A percentile compares a stretch with the other conserved stretches of the same genome.
phyloP scores from a whole-genome alignment of 495 filamentous ascomycete species.

The Lindgomyces ingoldianus region DNA sequence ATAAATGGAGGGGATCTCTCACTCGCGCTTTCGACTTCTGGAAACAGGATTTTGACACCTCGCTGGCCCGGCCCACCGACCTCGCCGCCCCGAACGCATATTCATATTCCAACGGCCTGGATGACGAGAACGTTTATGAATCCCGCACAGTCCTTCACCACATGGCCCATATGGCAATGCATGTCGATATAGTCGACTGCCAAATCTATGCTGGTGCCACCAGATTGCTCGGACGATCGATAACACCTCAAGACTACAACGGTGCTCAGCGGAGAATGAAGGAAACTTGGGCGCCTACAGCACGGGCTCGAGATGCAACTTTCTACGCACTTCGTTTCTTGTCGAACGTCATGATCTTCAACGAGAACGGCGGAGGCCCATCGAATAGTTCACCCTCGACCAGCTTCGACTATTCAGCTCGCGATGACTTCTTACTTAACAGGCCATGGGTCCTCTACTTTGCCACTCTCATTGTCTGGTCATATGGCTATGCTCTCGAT shows the following conservation, averaged over 20 bases:
- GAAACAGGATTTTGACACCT: slow-evolving; percentile 90
- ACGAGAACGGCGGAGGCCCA: slow-evolving; percentile 29
- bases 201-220: slow-evolving; percentile 91
- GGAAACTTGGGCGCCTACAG: slow-evolving; percentile 86
- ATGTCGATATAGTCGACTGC: slow-evolving; percentile 96
- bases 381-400: slow-evolving; percentile 6
- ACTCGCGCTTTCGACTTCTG: slow-evolving; percentile 92
- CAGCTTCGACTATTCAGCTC: slow-evolving; percentile 65
- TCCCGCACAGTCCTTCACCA: slow-evolving; percentile 87
- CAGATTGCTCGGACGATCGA: slow-evolving; percentile 79
- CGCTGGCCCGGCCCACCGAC: slow-evolving; percentile 57
- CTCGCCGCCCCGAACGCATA: slow-evolving; percentile 41
- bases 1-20: slow-evolving; percentile 88
- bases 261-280: slow-evolving; percentile 84
- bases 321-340: slow-evolving; percentile 93
- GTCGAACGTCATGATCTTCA: slow-evolving; percentile 70
- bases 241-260: slow-evolving; percentile 76
- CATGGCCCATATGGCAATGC: slow-evolving; percentile 96
- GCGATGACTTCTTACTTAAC: slow-evolving; percentile 88
- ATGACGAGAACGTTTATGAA: slow-evolving; percentile 81
- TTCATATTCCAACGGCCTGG: slow-evolving; percentile 44
- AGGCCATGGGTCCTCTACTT: slow-evolving; percentile 98
- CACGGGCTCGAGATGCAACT: slow-evolving; percentile 86
- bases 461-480: slow-evolving; percentile 89
- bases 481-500: slow-evolving; percentile 89